A percentile compares a stretch with the other conserved stretches of the same genome.
Evolutionary conservation across 78 protist species (phyloP).

Genomic region (Cavenderia fasciculata): DNA sequence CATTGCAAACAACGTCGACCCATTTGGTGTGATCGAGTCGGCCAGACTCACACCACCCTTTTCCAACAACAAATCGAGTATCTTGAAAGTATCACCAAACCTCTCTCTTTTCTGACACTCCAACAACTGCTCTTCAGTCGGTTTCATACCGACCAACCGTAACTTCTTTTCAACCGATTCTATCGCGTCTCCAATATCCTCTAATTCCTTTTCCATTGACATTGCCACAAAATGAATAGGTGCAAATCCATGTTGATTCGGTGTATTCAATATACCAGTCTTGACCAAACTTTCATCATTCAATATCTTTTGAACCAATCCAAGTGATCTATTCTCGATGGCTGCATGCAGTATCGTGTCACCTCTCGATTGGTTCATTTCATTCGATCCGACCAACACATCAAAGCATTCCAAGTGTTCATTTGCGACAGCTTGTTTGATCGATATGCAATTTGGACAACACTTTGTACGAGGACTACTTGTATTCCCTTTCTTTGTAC

Average conservation of each 20-base stretch:
- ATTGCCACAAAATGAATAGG: background rate
- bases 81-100: background rate
- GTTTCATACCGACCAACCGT: background rate
- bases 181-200: background rate
- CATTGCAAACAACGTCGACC: conserved; percentile 6
- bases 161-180: background rate
- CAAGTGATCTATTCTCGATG: too few species aligned
- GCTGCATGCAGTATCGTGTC: conserved; percentile 1
- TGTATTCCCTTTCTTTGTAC: background rate
- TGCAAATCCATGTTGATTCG: background rate
- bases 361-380: background rate
- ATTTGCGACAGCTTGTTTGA: background rate
- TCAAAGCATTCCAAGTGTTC: conserved; percentile 7
- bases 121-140: background rate
- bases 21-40: background rate
- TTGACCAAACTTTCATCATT: background rate
- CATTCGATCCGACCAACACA: background rate
- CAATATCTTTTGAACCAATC: too few species aligned
- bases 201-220: conserved; percentile 2
- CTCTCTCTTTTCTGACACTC: background rate
- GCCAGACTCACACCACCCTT: background rate
- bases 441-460: background rate
- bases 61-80: conserved; percentile 1
- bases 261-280: background rate
- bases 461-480: background rate